Evolutionary conservation across 208 protist genomes (phyloP).

Genomic region (Leptomonas seymouri): DNA sequence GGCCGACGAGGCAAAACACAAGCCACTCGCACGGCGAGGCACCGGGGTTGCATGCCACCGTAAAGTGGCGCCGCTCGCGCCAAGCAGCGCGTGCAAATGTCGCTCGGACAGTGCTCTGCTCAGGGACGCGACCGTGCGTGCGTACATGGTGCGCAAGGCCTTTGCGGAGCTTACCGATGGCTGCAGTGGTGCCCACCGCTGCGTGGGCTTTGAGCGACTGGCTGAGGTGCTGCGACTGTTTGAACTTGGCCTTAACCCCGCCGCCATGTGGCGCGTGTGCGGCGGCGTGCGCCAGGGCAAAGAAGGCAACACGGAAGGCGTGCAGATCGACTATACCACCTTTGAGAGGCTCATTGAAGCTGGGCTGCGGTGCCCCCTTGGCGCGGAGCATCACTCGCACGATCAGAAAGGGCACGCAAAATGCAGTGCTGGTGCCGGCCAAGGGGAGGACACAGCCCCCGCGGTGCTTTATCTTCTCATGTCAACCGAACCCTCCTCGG

Average conservation of each 20-base stretch:
- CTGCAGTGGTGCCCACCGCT: not conserved
- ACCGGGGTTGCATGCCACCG: not conserved
- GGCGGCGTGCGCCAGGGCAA: not conserved
- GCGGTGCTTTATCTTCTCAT: constrained; percentile 3
- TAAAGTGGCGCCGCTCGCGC: not conserved
- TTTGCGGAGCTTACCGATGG: constrained; percentile 27
- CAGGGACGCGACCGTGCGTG: constrained; percentile 6
- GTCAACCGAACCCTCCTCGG: not conserved
- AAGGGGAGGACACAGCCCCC: not conserved
- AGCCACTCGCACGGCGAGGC: no score
- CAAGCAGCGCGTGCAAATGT: not conserved
- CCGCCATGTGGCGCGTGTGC: constrained; percentile 19
- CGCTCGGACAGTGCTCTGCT: not conserved
- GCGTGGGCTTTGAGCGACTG: constrained; percentile 11
- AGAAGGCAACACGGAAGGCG: not conserved
- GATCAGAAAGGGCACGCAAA: not conserved
- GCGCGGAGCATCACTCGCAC: not conserved
- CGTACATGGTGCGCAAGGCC: constrained; percentile 25
- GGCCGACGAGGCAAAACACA: no score
- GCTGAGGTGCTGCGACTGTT: constrained; percentile 22
- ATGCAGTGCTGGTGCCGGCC: not conserved
- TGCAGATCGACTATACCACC: constrained; percentile 17
- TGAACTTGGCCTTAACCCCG: constrained; percentile 21
- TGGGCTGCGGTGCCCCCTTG: constrained; percentile 5
- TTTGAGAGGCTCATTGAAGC: constrained; percentile 30